A percentile compares a stretch with the other conserved stretches of the same genome.
Conservation (phyloP, 2,329 filamentous ascomycete genomes). For the Trichophyton simii region DNA sequence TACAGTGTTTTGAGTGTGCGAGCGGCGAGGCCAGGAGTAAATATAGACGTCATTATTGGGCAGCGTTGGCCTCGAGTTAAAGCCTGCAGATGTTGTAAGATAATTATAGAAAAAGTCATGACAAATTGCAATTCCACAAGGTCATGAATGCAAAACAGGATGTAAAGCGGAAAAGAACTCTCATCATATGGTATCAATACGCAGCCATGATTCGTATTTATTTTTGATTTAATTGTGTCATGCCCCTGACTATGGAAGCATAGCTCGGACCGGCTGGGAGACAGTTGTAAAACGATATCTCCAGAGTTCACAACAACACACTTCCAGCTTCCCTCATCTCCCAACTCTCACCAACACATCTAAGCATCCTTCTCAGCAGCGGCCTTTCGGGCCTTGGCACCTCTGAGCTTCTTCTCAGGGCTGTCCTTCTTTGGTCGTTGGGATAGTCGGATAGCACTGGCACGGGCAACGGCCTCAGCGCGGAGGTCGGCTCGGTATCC, state of each 20-base stretch:
- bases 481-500: conserved; percentile 75
- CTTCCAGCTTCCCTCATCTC: neutral
- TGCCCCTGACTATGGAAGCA: neutral
- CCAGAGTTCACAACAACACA: neutral
- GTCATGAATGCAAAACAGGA: neutral
- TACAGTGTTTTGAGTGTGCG: neutral
- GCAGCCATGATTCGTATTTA: conserved; percentile 1
- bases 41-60: neutral
- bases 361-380: conserved; percentile 31
- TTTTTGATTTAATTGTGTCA: conserved; percentile 1
- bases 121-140: neutral
- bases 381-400: conserved; percentile 64
- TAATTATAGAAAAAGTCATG: neutral
- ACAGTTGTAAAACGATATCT: neutral
- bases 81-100: neutral
- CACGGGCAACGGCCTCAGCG: conserved; percentile 67
- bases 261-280: neutral
- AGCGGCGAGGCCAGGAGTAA: neutral
- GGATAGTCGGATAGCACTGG: conserved; percentile 68
- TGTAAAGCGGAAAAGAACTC: no score
- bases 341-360: conserved; percentile 9
- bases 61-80: neutral
- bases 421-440: conserved; percentile 67
- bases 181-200: neutral
- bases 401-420: conserved; percentile 62